Evolutionary conservation across 805 yeast genomes (phyloP).

Genomic region (Barnettozyma wickerhamii): DNA sequence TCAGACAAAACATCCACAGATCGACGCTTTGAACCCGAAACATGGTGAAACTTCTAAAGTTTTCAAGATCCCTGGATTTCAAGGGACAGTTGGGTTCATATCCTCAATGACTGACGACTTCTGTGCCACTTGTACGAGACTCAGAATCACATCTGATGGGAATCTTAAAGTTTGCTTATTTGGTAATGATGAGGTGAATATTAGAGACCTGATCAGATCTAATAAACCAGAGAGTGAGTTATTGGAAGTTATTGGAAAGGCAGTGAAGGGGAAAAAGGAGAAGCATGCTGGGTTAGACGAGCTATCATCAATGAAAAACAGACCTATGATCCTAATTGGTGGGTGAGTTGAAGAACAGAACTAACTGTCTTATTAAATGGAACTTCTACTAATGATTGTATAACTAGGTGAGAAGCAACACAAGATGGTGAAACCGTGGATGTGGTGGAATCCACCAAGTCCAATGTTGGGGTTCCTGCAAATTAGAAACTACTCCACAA

Average conservation of each 20-base stretch:
- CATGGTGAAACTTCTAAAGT: constrained; percentile 49
- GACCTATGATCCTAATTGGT: constrained; percentile 56
- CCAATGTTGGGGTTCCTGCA: too few relatives aligned
- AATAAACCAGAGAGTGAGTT: constrained; percentile 34
- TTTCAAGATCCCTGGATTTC: constrained; percentile 37
- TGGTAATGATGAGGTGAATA: constrained; percentile 46
- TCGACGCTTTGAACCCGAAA: constrained; percentile 21
- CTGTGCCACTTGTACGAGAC: constrained; percentile 48
- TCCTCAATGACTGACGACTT: constrained; percentile 53
- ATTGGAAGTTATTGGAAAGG: constrained; percentile 36
- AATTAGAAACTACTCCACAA: constrained; percentile 7
- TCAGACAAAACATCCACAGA: constrained; percentile 26
- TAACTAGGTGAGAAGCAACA: too few relatives aligned
- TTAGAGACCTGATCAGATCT: constrained; percentile 39
- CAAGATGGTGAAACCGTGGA: too few relatives aligned
- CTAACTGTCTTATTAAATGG: not conserved
- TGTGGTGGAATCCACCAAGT: too few relatives aligned
- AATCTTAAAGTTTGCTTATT: constrained; percentile 51
- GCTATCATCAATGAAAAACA: constrained; percentile 40
- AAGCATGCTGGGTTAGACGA: constrained; percentile 50
- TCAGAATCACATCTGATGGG: constrained; percentile 49
- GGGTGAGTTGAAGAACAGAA: constrained; percentile 32
- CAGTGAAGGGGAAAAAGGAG: constrained; percentile 43
- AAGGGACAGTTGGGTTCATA: constrained; percentile 47
- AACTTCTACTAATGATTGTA: not conserved